Conservation (phyloP, 345 rosid species). For the Salix brachista region DNA sequence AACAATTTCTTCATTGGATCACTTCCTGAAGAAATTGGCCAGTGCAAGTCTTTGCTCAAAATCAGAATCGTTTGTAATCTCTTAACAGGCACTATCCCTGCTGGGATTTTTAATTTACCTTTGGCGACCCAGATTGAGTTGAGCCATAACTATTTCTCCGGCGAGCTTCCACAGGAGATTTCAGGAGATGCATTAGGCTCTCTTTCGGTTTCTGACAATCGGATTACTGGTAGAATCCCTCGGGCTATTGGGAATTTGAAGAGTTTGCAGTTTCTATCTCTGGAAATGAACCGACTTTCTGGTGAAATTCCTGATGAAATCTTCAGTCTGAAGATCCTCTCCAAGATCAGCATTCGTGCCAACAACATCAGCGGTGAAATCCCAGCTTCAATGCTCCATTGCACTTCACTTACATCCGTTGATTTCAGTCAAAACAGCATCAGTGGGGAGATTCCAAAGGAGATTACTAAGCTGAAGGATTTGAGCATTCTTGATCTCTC, state of each 20-base stretch:
- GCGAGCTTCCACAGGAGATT: slow-evolving; percentile 61
- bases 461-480: slow-evolving; percentile 39
- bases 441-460: slow-evolving; percentile 57
- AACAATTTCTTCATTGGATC: slow-evolving; percentile 68
- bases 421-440: slow-evolving; percentile 70
- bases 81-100: slow-evolving; percentile 62
- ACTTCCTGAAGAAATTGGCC: slow-evolving; percentile 62
- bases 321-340: slow-evolving; percentile 43
- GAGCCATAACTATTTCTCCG: slow-evolving; percentile 59
- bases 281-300: slow-evolving; percentile 51
- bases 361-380: slow-evolving; percentile 62
- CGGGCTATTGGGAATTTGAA: slow-evolving; percentile 51
- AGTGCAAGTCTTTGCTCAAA: slow-evolving; percentile 55
- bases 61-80: slow-evolving; percentile 51
- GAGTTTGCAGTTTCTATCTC: slow-evolving; percentile 36
- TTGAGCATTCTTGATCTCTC: slow-evolving; percentile 67
- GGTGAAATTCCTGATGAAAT: slow-evolving; percentile 57
- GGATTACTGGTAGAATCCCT: slow-evolving; percentile 64
- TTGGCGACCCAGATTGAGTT: slow-evolving; percentile 42
- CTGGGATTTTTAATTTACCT: slow-evolving; percentile 65
- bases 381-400: slow-evolving; percentile 45
- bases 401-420: slow-evolving; percentile 44
- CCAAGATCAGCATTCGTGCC: slow-evolving; percentile 45
- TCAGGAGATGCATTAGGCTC: slow-evolving; percentile 42
- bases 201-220: slow-evolving; percentile 50